Percentiles rank a stretch among this genome's conserved stretches.
Conservation (phyloP, 768 basidiomycete genomes). For the Rhodotorula babjevae region DNA sequence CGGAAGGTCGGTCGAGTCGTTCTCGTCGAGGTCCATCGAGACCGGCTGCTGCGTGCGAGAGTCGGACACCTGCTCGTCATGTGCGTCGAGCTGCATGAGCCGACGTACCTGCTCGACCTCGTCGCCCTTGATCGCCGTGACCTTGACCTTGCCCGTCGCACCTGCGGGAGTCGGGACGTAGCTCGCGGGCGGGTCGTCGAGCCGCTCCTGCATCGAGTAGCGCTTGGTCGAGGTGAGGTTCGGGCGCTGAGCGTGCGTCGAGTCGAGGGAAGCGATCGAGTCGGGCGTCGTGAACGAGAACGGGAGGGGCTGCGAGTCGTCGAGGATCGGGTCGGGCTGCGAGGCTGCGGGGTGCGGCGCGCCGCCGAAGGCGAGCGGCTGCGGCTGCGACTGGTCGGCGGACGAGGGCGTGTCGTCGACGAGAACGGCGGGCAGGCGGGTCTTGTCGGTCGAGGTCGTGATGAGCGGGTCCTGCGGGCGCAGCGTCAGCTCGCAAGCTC, state of each 20-base stretch:
- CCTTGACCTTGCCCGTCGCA: not conserved
- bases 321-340: constrained; percentile 4
- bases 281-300: constrained; percentile 4
- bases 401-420: constrained; percentile 11
- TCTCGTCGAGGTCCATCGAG: not conserved
- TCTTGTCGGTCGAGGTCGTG: not conserved
- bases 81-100: too few relatives aligned
- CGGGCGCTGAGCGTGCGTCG: not conserved
- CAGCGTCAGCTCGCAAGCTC: not conserved
- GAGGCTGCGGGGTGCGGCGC: not conserved
- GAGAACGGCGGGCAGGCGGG: not conserved
- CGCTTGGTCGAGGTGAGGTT: not conserved
- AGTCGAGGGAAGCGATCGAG: not conserved
- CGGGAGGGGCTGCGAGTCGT: constrained; percentile 1
- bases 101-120: not conserved
- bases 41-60: not conserved
- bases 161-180: not conserved
- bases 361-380: not conserved
- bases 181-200: not conserved
- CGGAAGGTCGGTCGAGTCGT: not conserved
- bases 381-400: not conserved
- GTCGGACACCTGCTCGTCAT: not conserved
- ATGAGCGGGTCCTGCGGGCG: not conserved
- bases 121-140: not conserved
- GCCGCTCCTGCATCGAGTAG: not conserved